Base-by-base conservation (phyloP, 352 stramenopile genomes). In the Globisporangium takayamanum region DNA sequence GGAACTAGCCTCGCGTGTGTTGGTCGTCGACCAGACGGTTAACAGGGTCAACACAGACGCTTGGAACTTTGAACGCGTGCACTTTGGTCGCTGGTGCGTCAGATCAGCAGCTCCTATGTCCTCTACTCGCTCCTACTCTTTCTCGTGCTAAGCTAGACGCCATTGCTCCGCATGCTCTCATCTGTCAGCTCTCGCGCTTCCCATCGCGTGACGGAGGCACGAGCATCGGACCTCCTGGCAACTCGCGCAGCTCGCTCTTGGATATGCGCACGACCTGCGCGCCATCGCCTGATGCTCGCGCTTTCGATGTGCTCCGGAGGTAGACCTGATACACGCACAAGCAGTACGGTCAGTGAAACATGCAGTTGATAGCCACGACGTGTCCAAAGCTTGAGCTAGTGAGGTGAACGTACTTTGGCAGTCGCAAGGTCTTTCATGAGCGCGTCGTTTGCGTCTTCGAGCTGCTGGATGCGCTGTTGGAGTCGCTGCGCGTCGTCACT, bases 401-500 rank as follows among this genome's bases (percentile, higher is more conserved):
- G 4, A 22, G n/a, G 16, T 6, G 28, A 49, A 60, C 52, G 8
- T 45, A 84, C 74, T 67, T 91, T 89, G 39, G 81, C 81, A 2
- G 71, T 77, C 15, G 81, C 81, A 28, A 91, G 66, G 48, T 93
- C 81, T 46, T 90, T 87, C 68, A 85, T 89, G 7, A 93, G 72
- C 1, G 63, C 55, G 25, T 93, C 80, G 53, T 93, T 93, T 16
- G 76, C 70, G 18, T 87, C 70, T 53, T 93, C 79, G 10, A 93
- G 73, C 59, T 93, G 81, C 62, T 82, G 68, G 7, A 93, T 70
- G 12, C 84, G 79, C 37, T 63, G 67, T 39, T 78, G 66, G 2
- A 90, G 46, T n/a, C 76, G 72, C 15, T 53, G 49, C 16, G 59
- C 15, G 26, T 42, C 20, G 3, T 55, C 22, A 5, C 28, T 53